Conservation (phyloP, 2,329 filamentous ascomycete genomes). For the Biscogniauxia sp. region DNA sequence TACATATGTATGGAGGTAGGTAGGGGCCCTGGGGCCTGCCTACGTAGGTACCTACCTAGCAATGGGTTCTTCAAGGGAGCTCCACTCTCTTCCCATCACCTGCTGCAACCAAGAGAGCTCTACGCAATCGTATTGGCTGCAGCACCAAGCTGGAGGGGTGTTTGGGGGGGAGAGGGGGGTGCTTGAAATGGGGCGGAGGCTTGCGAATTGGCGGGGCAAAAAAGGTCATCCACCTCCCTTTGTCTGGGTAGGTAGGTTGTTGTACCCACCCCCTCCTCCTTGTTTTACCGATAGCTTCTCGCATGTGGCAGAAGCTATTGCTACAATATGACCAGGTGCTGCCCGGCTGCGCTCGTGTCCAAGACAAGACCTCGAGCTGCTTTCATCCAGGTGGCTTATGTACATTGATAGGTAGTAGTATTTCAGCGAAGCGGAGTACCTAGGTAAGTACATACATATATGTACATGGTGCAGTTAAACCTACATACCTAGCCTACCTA, state of each 20-base stretch:
- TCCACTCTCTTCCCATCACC: background rate
- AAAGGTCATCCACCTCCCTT: background rate
- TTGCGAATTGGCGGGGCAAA: conserved; percentile 20
- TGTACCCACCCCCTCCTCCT: background rate
- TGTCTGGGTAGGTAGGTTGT: background rate
- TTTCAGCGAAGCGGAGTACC: background rate
- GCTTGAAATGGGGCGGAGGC: conserved; percentile 16
- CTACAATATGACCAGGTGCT: background rate
- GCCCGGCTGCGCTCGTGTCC: background rate
- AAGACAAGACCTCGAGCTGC: background rate
- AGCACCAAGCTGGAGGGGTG: conserved; percentile 2
- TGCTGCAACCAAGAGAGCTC: conserved; percentile 11
- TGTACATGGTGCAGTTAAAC: too few relatives aligned
- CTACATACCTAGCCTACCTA: too few relatives aligned
- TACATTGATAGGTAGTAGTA: too few relatives aligned
- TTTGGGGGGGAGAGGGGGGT: conserved; percentile 18
- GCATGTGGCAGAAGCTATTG: background rate
- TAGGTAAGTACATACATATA: too few relatives aligned
- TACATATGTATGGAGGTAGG: too few relatives aligned
- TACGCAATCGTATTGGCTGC: conserved; percentile 14
- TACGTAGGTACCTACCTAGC: background rate
- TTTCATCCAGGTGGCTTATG: conserved; percentile 1
- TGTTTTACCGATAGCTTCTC: background rate
- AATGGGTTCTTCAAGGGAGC: background rate
- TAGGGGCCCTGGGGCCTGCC: too few relatives aligned